Evolutionary conservation across 257 asterid species (phyloP).

Genomic region (Eucommia ulmoides): DNA sequence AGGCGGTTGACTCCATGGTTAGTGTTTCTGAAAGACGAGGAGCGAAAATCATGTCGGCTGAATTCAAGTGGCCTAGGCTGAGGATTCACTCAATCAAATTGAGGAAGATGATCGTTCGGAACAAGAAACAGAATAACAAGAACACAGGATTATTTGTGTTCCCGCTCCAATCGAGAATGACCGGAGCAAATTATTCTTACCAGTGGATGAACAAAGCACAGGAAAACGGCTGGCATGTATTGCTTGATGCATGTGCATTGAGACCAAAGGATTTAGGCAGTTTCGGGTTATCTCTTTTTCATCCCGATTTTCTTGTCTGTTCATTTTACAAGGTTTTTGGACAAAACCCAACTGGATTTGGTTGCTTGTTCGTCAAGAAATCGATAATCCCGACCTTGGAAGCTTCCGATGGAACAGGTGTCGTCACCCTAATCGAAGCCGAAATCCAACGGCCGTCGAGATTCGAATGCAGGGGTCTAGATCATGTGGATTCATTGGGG

Average conservation of each 20-base stretch:
- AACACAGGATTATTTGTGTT: conserved; percentile 62
- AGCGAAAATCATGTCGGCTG: conserved; percentile 52
- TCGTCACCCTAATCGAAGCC: conserved; percentile 29
- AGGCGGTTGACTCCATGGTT: conserved; percentile 60
- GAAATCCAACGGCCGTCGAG: conserved; percentile 3
- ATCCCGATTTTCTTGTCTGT: conserved; percentile 73
- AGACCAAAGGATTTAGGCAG: conserved; percentile 89
- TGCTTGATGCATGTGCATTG: conserved; percentile 80
- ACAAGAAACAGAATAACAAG: conserved; percentile 34
- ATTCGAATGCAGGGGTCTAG: conserved; percentile 56
- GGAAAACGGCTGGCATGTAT: conserved; percentile 84
- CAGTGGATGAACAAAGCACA: conserved; percentile 89
- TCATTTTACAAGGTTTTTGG: conserved; percentile 88
- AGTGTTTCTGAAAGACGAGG: conserved; percentile 53
- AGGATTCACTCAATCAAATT: conserved; percentile 44
- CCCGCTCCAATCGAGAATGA: conserved; percentile 88
- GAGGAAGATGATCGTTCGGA: conserved; percentile 33
- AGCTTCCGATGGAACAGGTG: conserved; percentile 40
- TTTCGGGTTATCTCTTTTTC: conserved; percentile 71
- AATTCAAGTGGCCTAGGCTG: conserved; percentile 87
- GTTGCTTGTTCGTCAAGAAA: conserved; percentile 72
- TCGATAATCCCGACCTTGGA: conserved; percentile 42
- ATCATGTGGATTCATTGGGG: conserved; percentile 76
- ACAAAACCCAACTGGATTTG: conserved; percentile 89
- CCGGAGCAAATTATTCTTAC: conserved; percentile 66